A percentile compares a stretch with the other conserved stretches of the same genome.
These are phyloP conservation scores for Didymella lethalis DNA, from an alignment of 2,329 filamentous ascomycete genomes.

Conservation along the genomic window DNA sequence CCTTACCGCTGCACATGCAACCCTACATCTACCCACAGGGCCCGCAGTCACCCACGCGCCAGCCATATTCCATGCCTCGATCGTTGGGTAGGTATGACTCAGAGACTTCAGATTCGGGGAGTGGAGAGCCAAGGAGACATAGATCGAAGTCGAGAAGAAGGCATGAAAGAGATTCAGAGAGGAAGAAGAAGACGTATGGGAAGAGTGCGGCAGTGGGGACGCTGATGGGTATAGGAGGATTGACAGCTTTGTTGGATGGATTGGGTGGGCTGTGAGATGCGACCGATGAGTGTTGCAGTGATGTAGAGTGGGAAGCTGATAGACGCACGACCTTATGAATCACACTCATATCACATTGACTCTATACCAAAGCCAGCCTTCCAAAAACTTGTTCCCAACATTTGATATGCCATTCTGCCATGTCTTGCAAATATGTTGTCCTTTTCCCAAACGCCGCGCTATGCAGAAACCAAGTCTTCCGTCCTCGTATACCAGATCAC, in stretches of 20 bases:
- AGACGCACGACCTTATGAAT: not conserved
- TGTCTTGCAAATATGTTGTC: constrained; percentile 2
- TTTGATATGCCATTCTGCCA: constrained; percentile 1
- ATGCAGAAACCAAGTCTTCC: constrained; percentile 14
- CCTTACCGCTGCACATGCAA: constrained; percentile 12
- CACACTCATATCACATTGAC: not conserved
- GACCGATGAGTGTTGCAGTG: not conserved
- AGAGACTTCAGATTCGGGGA: constrained; percentile 39
- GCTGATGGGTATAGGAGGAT: constrained; percentile 48
- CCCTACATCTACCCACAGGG: constrained; percentile 13
- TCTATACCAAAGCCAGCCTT: not conserved
- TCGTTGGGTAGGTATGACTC: constrained; percentile 24
- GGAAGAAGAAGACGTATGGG: constrained; percentile 32
- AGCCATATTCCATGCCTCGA: constrained; percentile 18
- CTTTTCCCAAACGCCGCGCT: constrained; percentile 21
- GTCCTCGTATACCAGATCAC: constrained; percentile 7
- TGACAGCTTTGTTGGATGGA: constrained; percentile 50
- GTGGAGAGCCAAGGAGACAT: constrained; percentile 24
- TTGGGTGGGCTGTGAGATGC: constrained; percentile 33
- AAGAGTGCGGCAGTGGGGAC: constrained; percentile 44
- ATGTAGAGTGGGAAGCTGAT: not conserved
- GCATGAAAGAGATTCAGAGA: constrained; percentile 11
- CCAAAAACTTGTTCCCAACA: too few relatives aligned
- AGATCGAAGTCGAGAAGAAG: constrained; percentile 27
- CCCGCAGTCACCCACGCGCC: constrained; percentile 31